Conservation (phyloP, 352 stramenopile species). For the Globisporangium camurandrum region DNA sequence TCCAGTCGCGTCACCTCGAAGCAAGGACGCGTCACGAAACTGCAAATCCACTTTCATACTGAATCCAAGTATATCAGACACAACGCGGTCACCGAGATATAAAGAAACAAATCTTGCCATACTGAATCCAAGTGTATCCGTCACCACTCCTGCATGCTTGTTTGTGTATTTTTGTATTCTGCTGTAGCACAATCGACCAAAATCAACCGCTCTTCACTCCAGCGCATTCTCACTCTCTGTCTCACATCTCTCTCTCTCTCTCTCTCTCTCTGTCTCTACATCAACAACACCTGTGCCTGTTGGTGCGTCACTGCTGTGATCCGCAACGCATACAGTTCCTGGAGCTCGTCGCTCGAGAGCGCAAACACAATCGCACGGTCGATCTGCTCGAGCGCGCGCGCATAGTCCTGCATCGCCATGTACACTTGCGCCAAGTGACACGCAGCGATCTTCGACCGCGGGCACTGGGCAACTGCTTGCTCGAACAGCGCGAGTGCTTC, state of each 20-base stretch:
- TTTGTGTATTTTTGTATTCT: no score
- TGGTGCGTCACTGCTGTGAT: constrained; percentile 75
- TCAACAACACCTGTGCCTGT: constrained; percentile 52
- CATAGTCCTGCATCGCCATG: constrained; percentile 82
- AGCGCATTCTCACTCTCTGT: background rate
- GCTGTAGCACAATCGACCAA: no score
- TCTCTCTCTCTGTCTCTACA: constrained; percentile 18
- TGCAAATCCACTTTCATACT: no score
- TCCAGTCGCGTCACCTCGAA: no score
- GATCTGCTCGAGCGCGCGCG: constrained; percentile 72
- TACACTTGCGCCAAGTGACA: constrained; percentile 79
- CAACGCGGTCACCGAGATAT: no score
- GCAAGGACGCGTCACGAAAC: no score
- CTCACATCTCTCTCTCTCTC: background rate
- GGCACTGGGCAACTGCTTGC: constrained; percentile 67
- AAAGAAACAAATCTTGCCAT: no score
- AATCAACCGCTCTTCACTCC: no score
- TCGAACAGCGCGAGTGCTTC: constrained; percentile 69
- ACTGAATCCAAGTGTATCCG: no score
- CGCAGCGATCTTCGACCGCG: constrained; percentile 78
- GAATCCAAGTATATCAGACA: no score
- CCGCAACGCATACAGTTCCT: constrained; percentile 71
- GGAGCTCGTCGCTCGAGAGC: constrained; percentile 68
- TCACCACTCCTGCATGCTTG: no score
- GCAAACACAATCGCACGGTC: constrained; percentile 66